Evolutionary conservation across 768 basidiomycete genomes (phyloP).

Genomic region (Pisolithus orientalis): DNA sequence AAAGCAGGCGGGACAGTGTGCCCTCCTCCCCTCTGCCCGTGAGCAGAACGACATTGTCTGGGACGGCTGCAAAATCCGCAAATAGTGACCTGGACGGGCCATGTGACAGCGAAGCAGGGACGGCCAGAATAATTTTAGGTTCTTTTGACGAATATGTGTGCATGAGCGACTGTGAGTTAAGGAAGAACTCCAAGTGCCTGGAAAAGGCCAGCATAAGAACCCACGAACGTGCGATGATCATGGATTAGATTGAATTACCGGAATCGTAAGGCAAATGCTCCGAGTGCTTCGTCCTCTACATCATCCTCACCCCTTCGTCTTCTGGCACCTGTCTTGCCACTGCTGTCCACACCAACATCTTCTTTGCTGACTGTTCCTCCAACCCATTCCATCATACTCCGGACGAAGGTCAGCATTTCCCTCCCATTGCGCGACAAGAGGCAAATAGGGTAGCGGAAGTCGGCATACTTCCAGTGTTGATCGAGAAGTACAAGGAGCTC

Average conservation of each 20-base stretch:
- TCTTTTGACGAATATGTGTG: slow-evolving; percentile 80
- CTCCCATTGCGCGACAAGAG: slow-evolving; percentile 85
- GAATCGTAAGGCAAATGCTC: slow-evolving; percentile 84
- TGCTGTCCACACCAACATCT: slow-evolving; percentile 78
- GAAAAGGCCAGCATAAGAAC: slow-evolving; percentile 2
- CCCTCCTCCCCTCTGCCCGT: slow-evolving; percentile 76
- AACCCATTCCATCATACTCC: slow-evolving; percentile 99
- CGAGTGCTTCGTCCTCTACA: slow-evolving; percentile 75
- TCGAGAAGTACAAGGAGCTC: slow-evolving; percentile 95
- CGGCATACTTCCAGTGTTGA: slow-evolving; percentile 93
- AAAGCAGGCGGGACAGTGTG: slow-evolving; percentile 72
- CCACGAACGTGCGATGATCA: neutral
- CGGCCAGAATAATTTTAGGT: slow-evolving; percentile 90
- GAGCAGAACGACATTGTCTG: slow-evolving; percentile 83
- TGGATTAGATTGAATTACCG: slow-evolving; percentile 45
- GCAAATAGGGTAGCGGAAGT: slow-evolving; percentile 83
- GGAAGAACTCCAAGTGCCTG: slow-evolving; percentile 91
- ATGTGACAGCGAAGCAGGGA: slow-evolving; percentile 88
- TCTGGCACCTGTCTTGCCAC: slow-evolving; percentile 44
- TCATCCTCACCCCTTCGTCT: slow-evolving; percentile 60
- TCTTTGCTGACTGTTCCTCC: slow-evolving; percentile 93
- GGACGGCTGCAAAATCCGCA: slow-evolving; percentile 74
- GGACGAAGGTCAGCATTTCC: slow-evolving; percentile 90
- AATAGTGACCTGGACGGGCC: slow-evolving; percentile 87
- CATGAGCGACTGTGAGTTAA: slow-evolving; percentile 71